Conservation (phyloP, 208 protist genomes). For the Trypanosomatidae sp. region DNA sequence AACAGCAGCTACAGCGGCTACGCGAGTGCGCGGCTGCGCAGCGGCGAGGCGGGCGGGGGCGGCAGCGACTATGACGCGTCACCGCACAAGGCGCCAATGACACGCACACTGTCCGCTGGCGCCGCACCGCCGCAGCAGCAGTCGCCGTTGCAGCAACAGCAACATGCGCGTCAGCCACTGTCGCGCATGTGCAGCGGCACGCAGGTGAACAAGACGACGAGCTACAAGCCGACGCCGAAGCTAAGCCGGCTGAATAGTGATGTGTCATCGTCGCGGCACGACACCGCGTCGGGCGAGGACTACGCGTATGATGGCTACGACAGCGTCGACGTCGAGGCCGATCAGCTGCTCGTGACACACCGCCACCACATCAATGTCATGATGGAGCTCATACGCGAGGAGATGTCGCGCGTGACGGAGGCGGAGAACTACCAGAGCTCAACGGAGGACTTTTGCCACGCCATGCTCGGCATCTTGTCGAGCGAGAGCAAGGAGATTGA, state of each 20-base stretch:
- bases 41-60: too few relatives aligned
- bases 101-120: too few relatives aligned
- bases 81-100: too few relatives aligned
- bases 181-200: too few relatives aligned
- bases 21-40: too few relatives aligned
- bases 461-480: conserved; percentile 66
- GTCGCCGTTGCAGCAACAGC: too few relatives aligned
- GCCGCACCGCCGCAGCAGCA: too few relatives aligned
- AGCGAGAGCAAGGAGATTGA: conserved; percentile 69
- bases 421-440: too few relatives aligned
- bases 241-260: conserved; percentile 19
- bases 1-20: too few relatives aligned
- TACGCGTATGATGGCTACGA: conserved; percentile 48
- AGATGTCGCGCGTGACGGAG: conserved; percentile 87
- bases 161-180: too few relatives aligned
- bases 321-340: conserved; percentile 84
- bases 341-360: conserved; percentile 83
- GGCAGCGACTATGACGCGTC: too few relatives aligned
- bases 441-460: conserved; percentile 83
- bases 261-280: conserved; percentile 12
- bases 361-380: conserved; percentile 89
- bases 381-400: conserved; percentile 87
- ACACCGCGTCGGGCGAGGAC: conserved; percentile 21
- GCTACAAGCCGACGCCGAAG: conserved; percentile 19
- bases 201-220: conserved; percentile 15